These are phyloP conservation scores for Talaromyces rugulosus DNA, from an alignment of 2,329 filamentous ascomycete species.

Conservation along the genomic window DNA sequence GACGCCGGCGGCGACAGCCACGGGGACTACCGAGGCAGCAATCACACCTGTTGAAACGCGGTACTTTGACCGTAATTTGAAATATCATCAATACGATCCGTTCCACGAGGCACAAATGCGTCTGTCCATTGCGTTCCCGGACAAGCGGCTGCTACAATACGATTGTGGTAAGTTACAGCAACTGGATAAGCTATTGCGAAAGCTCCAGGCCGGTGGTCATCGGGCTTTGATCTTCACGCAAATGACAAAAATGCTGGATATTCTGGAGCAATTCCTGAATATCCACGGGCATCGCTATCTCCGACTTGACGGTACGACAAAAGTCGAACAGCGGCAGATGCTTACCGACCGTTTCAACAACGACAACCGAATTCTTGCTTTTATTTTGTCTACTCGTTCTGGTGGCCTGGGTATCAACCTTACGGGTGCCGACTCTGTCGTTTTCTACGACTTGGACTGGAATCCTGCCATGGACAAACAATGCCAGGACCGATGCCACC, in stretches of 20 bases:
- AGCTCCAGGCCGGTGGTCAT: conserved; percentile 83
- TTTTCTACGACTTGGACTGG: conserved; percentile 99
- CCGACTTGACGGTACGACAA: conserved; percentile 91
- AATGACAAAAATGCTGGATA: conserved; percentile 98
- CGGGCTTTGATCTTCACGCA: conserved; percentile 97
- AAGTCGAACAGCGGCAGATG: conserved; percentile 91
- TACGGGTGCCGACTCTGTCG: conserved; percentile 93
- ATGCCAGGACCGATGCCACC: conserved; percentile 94
- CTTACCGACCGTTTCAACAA: conserved; percentile 96
- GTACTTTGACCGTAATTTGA: conserved; percentile 41
- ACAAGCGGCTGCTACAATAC: conserved; percentile 92
- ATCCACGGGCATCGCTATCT: conserved; percentile 97
- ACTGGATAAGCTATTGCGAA: conserved; percentile 78
- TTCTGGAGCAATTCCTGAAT: conserved; percentile 94
- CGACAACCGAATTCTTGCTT: conserved; percentile 84
- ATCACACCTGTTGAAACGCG: conserved; percentile 60
- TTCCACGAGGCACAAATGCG: conserved; percentile 94
- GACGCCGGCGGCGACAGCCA: conserved; percentile 81
- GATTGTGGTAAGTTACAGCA: conserved; percentile 96
- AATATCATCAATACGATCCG: conserved; percentile 63
- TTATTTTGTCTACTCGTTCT: conserved; percentile 91
- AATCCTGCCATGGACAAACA: conserved; percentile 99
- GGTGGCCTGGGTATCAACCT: conserved; percentile 95
- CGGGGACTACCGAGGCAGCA: conserved; percentile 66
- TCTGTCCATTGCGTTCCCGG: conserved; percentile 91